These are phyloP conservation scores for Ceratorhiza oryzae-sativae DNA, from an alignment of 1,284 basidiomycete species.

Conservation along the genomic window DNA sequence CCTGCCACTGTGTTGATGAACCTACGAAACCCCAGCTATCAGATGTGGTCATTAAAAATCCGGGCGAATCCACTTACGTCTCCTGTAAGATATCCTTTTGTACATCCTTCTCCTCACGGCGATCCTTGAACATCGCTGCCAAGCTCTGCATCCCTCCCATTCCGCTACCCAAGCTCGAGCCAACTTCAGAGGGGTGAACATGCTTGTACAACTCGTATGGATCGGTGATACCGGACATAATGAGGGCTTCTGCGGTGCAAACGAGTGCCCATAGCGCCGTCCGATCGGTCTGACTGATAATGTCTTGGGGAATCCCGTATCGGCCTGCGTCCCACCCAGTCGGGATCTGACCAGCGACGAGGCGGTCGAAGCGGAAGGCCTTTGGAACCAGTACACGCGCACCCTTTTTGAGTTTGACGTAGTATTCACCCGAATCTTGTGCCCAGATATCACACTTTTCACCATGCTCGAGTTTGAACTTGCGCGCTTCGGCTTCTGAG, in stretches of 20 bases:
- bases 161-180: constrained; percentile 90
- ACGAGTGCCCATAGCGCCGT: constrained; percentile 97
- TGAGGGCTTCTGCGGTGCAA: constrained; percentile 92
- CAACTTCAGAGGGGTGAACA: constrained; percentile 95
- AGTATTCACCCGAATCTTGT: constrained; percentile 89
- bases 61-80: constrained; percentile 66
- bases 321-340: constrained; percentile 96
- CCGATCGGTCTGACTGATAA: constrained; percentile 92
- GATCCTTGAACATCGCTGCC: constrained; percentile 97
- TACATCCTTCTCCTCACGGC: constrained; percentile 95
- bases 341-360: constrained; percentile 95
- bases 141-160: constrained; percentile 95
- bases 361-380: constrained; percentile 92
- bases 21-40: constrained; percentile 52
- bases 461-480: constrained; percentile 96
- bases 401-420: constrained; percentile 98
- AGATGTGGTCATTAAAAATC: constrained; percentile 23
- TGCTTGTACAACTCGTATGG: constrained; percentile 97
- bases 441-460: constrained; percentile 97
- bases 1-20: constrained; percentile 99
- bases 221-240: constrained; percentile 97
- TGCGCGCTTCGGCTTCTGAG: constrained; percentile 86
- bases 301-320: constrained; percentile 98
- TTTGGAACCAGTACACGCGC: constrained; percentile 94
- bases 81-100: constrained; percentile 99